Evolutionary conservation across 2,329 filamentous ascomycete genomes (phyloP), one percentile per base, ranked within the genome.

Genomic region (Colletotrichum sp.): DNA sequence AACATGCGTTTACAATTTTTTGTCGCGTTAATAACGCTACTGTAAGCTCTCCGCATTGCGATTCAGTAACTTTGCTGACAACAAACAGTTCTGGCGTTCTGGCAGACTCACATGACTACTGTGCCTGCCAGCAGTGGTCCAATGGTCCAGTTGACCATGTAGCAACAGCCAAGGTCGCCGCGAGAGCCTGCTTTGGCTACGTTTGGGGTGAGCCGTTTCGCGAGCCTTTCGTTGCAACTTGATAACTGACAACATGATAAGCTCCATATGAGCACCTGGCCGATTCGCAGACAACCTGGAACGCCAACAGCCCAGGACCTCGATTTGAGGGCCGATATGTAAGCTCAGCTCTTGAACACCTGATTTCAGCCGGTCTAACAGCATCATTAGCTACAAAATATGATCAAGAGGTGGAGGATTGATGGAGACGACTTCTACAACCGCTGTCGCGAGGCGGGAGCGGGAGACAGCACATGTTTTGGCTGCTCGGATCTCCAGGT

Each of bases 1-100:
- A 48, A 48, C 18, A 48, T 48, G 38, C 38, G 38, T 48, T 48
- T 21, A n/a, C 38, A 48, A 12, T 12, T 48, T 1, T 48, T 48
- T 48, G 38, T 18, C 38, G 38, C 18, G 38, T 48, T 48, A 12
- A 48, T 21, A 1, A 48, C 38, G 38, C 38, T 48, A 2, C 38
- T 48, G 38, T 48, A 21, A 6, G 38, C 38, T 48, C 38, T n/a
- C 18, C 38, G 38, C 38, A 48, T 7, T 48, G 38, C 18, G 0
- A n/a, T 21, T 48, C 38, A 1, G 18, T 48, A 10, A 48, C 18
- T 48, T 48, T 1, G 38, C 38, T 48, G 0, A 48, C 38, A 21
- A 1, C 18, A 0, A 48, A 0, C 1, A 48, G 38, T 2, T 21
- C 38, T 4, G 38, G 38, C 1, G 38, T 48, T n/a, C 38, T 48